A percentile compares a stretch with the other conserved stretches of the same genome.
phyloP scores from a whole-genome alignment of 805 yeast species.

The Ogataea naganishii region DNA sequence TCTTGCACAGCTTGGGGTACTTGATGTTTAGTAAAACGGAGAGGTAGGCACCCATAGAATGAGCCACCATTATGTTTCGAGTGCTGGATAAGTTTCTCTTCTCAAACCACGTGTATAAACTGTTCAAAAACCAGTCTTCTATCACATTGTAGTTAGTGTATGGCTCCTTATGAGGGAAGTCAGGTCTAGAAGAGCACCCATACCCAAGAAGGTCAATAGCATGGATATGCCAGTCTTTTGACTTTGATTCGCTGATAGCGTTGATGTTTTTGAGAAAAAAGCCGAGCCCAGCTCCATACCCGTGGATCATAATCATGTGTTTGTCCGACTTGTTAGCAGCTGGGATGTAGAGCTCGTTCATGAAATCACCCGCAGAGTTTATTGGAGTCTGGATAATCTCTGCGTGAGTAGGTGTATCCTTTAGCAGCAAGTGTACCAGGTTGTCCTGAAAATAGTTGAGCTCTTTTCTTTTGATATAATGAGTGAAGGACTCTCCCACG shows the following conservation, averaged over 20 bases:
- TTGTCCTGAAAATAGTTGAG: slow-evolving; percentile 27
- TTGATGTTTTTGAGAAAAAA: slow-evolving; percentile 68
- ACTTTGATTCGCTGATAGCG: slow-evolving; percentile 14
- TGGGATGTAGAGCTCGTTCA: slow-evolving; percentile 69
- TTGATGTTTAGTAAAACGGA: slow-evolving; percentile 58
- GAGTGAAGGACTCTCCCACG: slow-evolving; percentile 40
- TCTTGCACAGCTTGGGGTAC: slow-evolving; percentile 52
- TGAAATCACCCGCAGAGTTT: slow-evolving; percentile 39
- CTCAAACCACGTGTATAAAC: slow-evolving; percentile 56
- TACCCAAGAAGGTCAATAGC: slow-evolving; percentile 86
- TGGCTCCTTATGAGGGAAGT: slow-evolving; percentile 36
- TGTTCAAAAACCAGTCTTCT: slow-evolving; percentile 56
- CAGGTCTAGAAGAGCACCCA: slow-evolving; percentile 81
- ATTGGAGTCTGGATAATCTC: slow-evolving; percentile 46
- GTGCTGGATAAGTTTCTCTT: slow-evolving; percentile 30
- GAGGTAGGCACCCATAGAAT: slow-evolving; percentile 88
- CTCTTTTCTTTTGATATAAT: slow-evolving; percentile 28
- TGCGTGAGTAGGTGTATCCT: slow-evolving; percentile 22
- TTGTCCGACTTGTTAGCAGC: slow-evolving; percentile 23
- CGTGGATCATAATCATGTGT: slow-evolving; percentile 76
- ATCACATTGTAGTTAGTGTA: slow-evolving; percentile 35
- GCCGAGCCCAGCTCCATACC: slow-evolving; percentile 89
- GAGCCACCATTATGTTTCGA: slow-evolving; percentile 62
- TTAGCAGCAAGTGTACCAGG: slow-evolving; percentile 27
- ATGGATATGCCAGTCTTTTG: slow-evolving; percentile 67